phyloP scores from a whole-genome alignment of 345 rosid species.

The Eucalyptus marginata region DNA sequence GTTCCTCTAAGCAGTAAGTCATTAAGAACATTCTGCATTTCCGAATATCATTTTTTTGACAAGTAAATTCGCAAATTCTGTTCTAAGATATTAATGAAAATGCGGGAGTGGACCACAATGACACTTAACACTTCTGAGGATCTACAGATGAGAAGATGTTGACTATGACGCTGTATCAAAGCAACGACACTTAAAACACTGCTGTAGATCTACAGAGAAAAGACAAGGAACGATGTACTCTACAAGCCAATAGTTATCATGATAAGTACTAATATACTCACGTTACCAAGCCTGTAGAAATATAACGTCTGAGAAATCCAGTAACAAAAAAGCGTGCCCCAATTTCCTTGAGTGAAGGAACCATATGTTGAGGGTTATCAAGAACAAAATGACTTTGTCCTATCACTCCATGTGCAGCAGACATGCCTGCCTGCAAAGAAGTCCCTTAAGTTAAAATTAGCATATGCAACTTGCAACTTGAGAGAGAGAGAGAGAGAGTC shows the following conservation, averaged over 20 bases:
- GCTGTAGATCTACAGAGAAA: neutral
- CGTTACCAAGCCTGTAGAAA: constrained; percentile 57
- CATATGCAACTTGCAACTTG: neutral
- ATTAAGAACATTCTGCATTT: neutral
- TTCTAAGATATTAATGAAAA: neutral
- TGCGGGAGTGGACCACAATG: neutral
- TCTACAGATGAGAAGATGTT: neutral
- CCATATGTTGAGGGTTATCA: constrained; percentile 70
- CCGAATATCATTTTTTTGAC: neutral
- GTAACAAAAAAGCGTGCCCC: constrained; percentile 73
- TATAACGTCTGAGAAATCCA: constrained; percentile 55
- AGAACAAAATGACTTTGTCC: constrained; percentile 31
- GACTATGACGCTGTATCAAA: neutral
- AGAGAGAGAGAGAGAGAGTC: neutral
- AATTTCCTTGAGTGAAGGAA: constrained; percentile 56
- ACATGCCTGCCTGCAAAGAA: constrained; percentile 44
- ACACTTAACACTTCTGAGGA: neutral
- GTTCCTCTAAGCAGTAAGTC: neutral
- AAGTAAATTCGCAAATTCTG: neutral
- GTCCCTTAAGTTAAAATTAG: neutral
- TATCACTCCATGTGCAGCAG: constrained; percentile 18
- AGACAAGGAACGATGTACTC: neutral
- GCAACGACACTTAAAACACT: neutral
- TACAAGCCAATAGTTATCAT: neutral
- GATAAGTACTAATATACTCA: constrained; percentile 23